phyloP scores from a whole-genome alignment of 768 basidiomycete species.

The Pholiota microspora region DNA sequence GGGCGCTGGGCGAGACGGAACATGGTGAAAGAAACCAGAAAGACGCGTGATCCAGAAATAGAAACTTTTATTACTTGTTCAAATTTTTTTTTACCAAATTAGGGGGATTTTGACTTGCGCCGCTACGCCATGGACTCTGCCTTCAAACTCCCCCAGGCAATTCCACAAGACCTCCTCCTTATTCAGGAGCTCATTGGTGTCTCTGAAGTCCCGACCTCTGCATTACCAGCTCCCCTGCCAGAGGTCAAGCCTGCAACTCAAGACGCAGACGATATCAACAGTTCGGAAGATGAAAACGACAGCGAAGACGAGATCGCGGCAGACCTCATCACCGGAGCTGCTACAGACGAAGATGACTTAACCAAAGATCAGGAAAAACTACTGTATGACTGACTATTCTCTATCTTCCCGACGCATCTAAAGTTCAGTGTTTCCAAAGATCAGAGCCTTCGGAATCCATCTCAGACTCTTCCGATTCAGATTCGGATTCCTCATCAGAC shows the following conservation, averaged over 20 bases:
- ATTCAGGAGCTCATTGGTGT: slow-evolving; percentile 65
- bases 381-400: slow-evolving; percentile 5
- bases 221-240: not conserved
- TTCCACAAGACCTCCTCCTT: slow-evolving; percentile 74
- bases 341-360: slow-evolving; percentile 38
- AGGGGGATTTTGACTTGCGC: slow-evolving; percentile 5
- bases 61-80: slow-evolving; percentile 15
- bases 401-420: slow-evolving; percentile 6
- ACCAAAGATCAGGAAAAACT: slow-evolving; percentile 19
- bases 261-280: slow-evolving; percentile 48
- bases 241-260: slow-evolving; percentile 7
- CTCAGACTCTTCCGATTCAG: slow-evolving; percentile 43
- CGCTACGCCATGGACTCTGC: slow-evolving; percentile 29
- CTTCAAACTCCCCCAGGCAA: slow-evolving; percentile 61
- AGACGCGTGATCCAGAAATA: slow-evolving; percentile 21
- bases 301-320: slow-evolving; percentile 78
- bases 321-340: slow-evolving; percentile 38
- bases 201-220: slow-evolving; percentile 9
- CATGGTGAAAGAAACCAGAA: slow-evolving; percentile 10
- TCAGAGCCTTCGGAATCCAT: slow-evolving; percentile 29
- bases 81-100: slow-evolving; percentile 16
- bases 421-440: slow-evolving; percentile 17
- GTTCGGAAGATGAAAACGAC: slow-evolving; percentile 43
- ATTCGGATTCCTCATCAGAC: slow-evolving; percentile 27
- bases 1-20: slow-evolving; percentile 15